Conservation (phyloP, 306 rosid species). For the Gleditsia sinensis region DNA sequence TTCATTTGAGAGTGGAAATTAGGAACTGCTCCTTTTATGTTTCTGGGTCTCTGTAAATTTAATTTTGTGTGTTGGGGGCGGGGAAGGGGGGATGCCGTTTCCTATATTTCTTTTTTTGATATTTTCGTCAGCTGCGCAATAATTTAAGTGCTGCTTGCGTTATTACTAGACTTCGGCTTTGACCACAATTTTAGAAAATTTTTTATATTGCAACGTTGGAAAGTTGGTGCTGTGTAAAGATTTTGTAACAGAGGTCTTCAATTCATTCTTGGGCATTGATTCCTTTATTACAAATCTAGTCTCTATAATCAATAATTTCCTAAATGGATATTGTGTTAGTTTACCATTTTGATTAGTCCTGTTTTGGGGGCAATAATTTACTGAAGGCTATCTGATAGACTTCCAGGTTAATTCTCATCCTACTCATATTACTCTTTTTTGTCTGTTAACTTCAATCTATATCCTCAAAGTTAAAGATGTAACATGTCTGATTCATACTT, state of each 20-base stretch:
- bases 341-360: slow-evolving; percentile 34
- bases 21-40: background rate
- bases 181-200: background rate
- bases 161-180: background rate
- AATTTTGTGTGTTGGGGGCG: too few relatives aligned
- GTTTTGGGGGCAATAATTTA: slow-evolving; percentile 31
- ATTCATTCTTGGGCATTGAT: slow-evolving; percentile 17
- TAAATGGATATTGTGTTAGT: slow-evolving; percentile 18
- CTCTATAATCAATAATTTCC: slow-evolving; percentile 23
- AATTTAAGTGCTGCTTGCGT: background rate
- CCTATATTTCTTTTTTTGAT: slow-evolving; percentile 27
- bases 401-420: slow-evolving; percentile 42
- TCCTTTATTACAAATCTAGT: slow-evolving; percentile 24
- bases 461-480: too few relatives aligned
- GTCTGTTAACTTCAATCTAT: slow-evolving; percentile 30
- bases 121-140: background rate
- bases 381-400: slow-evolving; percentile 16
- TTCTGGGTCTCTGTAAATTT: slow-evolving; percentile 12
- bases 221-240: slow-evolving; percentile 3
- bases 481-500: background rate
- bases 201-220: slow-evolving; percentile 7
- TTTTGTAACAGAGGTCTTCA: slow-evolving; percentile 20
- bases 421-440: background rate
- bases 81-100: too few relatives aligned
- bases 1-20: slow-evolving; percentile 1